These are phyloP conservation scores for Botrytis fabae DNA, from an alignment of 2,329 filamentous ascomycete species.

Conservation along the genomic window DNA sequence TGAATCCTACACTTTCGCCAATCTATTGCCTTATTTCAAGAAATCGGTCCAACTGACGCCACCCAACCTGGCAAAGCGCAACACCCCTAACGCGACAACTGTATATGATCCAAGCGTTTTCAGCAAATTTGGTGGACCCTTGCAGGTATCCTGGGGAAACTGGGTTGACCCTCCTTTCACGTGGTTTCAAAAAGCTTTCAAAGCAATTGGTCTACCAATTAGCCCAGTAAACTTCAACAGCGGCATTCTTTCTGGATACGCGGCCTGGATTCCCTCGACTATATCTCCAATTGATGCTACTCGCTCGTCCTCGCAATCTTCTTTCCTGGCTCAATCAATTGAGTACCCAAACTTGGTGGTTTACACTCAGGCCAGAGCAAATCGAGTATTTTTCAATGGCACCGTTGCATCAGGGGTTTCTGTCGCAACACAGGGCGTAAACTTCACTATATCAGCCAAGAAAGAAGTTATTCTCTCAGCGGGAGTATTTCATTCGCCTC, in stretches of 20 bases:
- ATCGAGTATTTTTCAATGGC: slow-evolving; percentile 15
- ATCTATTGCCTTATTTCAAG: slow-evolving; percentile 49
- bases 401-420: slow-evolving; percentile 4
- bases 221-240: background rate
- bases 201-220: background rate
- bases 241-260: slow-evolving; percentile 8
- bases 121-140: background rate
- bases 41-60: slow-evolving; percentile 37
- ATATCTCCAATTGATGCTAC: background rate
- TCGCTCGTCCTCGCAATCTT: slow-evolving; percentile 7
- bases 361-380: slow-evolving; percentile 1
- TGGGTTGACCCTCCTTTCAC: slow-evolving; percentile 9
- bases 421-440: background rate
- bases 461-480: slow-evolving; percentile 30
- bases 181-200: slow-evolving; percentile 3
- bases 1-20: slow-evolving; percentile 48
- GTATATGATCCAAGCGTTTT: background rate
- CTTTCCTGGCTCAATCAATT: background rate
- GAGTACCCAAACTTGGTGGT: background rate
- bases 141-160: slow-evolving; percentile 2
- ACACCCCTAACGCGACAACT: background rate
- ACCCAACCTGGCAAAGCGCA: slow-evolving; percentile 31
- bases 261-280: background rate
- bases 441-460: slow-evolving; percentile 27
- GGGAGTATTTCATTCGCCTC: background rate